Evolutionary conservation across 2,329 filamentous ascomycete genomes (phyloP), one percentile per base, ranked within the genome.

Genomic region (Nectriaceae sp.): DNA sequence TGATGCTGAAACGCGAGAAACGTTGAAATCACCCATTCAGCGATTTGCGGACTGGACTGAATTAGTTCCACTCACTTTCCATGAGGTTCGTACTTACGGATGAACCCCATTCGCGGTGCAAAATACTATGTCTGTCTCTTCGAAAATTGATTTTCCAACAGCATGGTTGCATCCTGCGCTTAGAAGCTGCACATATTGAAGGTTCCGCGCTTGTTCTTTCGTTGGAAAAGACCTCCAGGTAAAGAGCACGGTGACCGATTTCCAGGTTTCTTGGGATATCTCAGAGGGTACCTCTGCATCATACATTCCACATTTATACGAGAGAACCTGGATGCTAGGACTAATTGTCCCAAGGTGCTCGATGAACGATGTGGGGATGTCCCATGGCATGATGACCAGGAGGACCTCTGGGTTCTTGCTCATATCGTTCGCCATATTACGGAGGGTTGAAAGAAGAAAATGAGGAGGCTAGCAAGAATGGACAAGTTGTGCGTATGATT

Each of bases 101-200:
- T 42, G 40, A 4, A 42, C 40, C 4, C 40, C 40, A 31, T 42
- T 42, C 10, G 40, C 21, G 10, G 40, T 42, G 16, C 40, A 42
- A 18, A 42, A 42, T 4, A 24, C 15, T 11, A 42, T 31, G 20
- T 29, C 16, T 5, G 22, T 31, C 3, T 31, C 16, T 21, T 31
- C 22, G 16, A 42, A 42, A 19, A 42, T 13, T 5, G 40, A 6
- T 4, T 10, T 16, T 3, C 24, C 40, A 21, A 31, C 3, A 8
- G 20, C 4, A 3, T 31, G 22, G 18, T 42, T 42, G 24, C 21
- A 11, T 3, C 40, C 40, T 5, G 40, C 40, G 24, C 40, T 42
- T 3, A 29, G 22, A 4, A 42, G 22, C 19, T 42, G 40, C 8
- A 31, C 40, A 20, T 31, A 42, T 33, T 19, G 21, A 4, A 42